Conservation (phyloP, 306 rosid genomes). For the Prinsepia uniflora region DNA sequence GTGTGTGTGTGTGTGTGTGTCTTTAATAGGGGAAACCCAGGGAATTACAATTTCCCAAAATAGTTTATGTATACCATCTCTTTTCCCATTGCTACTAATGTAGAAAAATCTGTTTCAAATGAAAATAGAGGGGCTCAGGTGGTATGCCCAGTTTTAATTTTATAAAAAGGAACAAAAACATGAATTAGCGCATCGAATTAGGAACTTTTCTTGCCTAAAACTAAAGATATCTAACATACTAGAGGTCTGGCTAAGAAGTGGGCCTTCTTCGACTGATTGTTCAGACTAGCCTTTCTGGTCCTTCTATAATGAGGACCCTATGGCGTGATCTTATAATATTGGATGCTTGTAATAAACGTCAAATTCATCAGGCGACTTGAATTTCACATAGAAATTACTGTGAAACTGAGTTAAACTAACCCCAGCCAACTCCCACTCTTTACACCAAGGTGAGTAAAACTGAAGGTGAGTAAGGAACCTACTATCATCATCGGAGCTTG, state of each 20-base stretch:
- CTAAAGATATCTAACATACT: neutral
- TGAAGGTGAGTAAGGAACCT: too few relatives aligned
- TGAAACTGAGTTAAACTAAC: too few relatives aligned
- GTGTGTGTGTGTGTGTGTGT: too few relatives aligned
- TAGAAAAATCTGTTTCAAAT: neutral
- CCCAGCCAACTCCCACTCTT: too few relatives aligned
- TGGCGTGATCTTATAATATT: too few relatives aligned
- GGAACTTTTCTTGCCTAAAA: neutral
- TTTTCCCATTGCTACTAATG: neutral
- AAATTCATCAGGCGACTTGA: too few relatives aligned
- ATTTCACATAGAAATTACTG: too few relatives aligned
- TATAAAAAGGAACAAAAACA: neutral
- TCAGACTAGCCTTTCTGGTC: neutral
- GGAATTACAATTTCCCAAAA: neutral
- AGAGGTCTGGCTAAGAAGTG: neutral
- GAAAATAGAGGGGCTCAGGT: neutral
- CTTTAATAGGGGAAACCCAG: neutral
- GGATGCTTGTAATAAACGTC: too few relatives aligned
- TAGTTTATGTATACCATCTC: neutral
- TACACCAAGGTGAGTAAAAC: too few relatives aligned
- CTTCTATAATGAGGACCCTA: neutral
- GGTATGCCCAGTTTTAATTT: neutral
- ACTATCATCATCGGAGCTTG: too few relatives aligned
- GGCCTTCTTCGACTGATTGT: neutral
- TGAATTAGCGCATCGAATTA: neutral